Conservation (phyloP, 106 monocot genomes). For the Dendrobium chrysotoxum region DNA sequence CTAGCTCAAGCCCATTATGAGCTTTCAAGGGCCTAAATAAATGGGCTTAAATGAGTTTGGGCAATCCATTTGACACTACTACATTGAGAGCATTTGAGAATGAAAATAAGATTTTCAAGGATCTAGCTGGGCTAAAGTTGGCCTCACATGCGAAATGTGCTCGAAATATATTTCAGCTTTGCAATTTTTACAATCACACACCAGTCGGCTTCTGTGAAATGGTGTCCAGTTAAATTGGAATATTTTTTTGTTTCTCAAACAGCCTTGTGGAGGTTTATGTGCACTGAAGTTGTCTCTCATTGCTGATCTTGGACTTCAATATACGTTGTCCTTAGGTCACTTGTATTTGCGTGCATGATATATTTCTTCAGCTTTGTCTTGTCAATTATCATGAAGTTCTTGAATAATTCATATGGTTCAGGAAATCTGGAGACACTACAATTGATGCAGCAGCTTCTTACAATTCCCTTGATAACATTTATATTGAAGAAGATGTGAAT, state of each 20-base stretch:
- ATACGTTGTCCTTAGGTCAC: background rate
- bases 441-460: slow-evolving; percentile 7
- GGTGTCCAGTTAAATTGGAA: background rate
- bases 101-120: background rate
- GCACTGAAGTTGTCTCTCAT: background rate
- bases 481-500: slow-evolving; percentile 24
- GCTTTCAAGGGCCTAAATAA: too few relatives aligned
- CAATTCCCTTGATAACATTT: slow-evolving; percentile 26
- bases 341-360: background rate
- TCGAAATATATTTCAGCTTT: background rate
- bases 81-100: background rate
- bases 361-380: background rate
- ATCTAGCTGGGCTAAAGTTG: background rate
- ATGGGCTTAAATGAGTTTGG: too few relatives aligned
- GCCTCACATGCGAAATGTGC: background rate
- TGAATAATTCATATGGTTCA: slow-evolving; percentile 10
- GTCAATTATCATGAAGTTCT: background rate
- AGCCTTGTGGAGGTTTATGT: background rate
- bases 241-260: background rate
- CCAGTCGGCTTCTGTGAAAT: background rate
- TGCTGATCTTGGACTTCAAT: background rate
- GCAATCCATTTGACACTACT: background rate
- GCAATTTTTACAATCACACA: background rate
- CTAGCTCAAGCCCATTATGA: too few relatives aligned
- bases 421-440: slow-evolving; percentile 12